Evolutionary conservation across 345 rosid species (phyloP).

Genomic region (Aquilaria yunnanensis): DNA sequence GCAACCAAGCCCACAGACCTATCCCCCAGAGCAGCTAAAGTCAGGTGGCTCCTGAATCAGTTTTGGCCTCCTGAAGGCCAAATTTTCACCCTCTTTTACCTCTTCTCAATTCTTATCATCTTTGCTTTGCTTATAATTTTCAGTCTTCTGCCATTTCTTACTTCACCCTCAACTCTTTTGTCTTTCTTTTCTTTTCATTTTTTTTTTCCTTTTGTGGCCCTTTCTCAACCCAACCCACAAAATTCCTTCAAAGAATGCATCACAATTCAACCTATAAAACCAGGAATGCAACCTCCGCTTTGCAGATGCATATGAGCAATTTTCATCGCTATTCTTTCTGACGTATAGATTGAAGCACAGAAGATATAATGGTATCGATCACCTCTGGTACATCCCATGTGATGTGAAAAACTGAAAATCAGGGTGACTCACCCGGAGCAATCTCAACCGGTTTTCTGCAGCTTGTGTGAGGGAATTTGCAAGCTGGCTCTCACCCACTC

Average conservation of each 20-base stretch:
- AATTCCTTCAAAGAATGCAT: neutral
- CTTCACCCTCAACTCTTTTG: no score
- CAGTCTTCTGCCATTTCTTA: no score
- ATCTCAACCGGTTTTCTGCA: conserved; percentile 24
- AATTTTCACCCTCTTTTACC: no score
- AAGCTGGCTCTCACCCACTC: conserved; percentile 10
- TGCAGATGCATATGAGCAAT: neutral
- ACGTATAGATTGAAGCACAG: neutral
- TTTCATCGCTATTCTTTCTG: conserved; percentile 5
- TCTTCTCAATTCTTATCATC: no score
- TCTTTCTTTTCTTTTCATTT: neutral
- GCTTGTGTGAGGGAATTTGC: conserved; percentile 26
- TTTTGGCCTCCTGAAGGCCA: no score
- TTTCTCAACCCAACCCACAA: neutral
- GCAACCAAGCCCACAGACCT: no score
- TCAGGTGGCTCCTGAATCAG: no score
- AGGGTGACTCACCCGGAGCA: conserved; percentile 25
- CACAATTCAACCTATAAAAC: conserved; percentile 1
- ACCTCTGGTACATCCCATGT: conserved; percentile 27
- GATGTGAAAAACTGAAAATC: conserved; percentile 39
- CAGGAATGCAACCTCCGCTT: conserved; percentile 10
- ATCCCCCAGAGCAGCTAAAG: no score
- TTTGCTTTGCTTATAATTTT: no score
- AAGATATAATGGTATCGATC: conserved; percentile 3
- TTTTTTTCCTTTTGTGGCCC: conserved; percentile 1